Evolutionary conservation across 805 yeast genomes (phyloP), one percentile per base, ranked within the genome.

Genomic region (Candida hungchunana): DNA sequence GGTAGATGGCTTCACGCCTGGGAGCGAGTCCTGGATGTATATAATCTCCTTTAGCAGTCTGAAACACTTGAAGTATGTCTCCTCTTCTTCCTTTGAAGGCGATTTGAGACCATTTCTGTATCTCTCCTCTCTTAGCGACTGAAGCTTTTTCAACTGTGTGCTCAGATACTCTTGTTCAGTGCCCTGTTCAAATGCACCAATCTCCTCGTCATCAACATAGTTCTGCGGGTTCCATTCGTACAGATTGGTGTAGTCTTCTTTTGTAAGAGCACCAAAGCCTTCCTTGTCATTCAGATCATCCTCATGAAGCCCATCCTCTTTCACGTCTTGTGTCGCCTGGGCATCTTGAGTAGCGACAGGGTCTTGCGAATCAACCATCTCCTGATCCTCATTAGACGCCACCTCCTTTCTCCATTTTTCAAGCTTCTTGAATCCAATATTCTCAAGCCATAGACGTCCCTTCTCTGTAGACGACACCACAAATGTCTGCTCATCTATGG

Each of bases 401-500:
- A 19, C 39, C n/a, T 37, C 43, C 36, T 31, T 15, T 31, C 32
- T 37, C 41, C 42, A 34, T 15, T 44, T 36, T 7, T 44, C 42
- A 5, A 71, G 43, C 21, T 66, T 60, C 31, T 59, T 62, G 36
- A 67, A 67, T 1, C 81, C 81, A 28, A 68, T 59, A 47, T 69
- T 75, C 40, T 73, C 77, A 20, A 72, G 53, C 79, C 80, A 74
- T 5, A 69, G 62, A 16, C 68, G 54, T 4, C 77, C 73, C 46
- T 72, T 68, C 50, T 71, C 66, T 15, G 67, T 67, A 12, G 71
- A 68, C 18, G 74, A 68, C 10, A 79, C 55, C 3, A 77, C 73
- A 7, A 78, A 66, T 14, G 70, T 71, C 24, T 70, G 68, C 45
- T 80, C 82, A 53, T 80, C 87, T 27, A 68, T 60, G 9, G 71